Base-by-base conservation (phyloP, 2,329 filamentous ascomycete species). In the Sarocladium strictum region DNA sequence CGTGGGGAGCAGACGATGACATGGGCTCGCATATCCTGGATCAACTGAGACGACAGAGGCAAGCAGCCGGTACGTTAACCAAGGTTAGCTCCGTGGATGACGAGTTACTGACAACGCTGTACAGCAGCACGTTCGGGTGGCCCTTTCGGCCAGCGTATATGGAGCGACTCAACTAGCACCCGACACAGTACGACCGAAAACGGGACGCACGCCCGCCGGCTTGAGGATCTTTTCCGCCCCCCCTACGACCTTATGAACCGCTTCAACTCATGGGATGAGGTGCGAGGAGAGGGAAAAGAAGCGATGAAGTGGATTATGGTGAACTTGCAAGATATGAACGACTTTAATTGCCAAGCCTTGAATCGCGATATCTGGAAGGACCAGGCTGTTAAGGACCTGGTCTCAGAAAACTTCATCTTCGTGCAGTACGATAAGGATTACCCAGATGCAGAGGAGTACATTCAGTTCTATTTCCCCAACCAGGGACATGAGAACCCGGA, bases 351-450 rank as follows among this genome's bases (percentile, higher is more conserved):
- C 69, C 94, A 99, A 68, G 81, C 89, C 2, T 76, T 99, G 17
- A 99, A 99, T 67, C 83, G 94, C 43, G 94, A 99, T 67, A 84
- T 97, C 54, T 99, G 94, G 94, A 97, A 97, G 72, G 88, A 97
- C 62, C 70, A 81, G 17, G 80, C 85, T 2, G 84, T 99, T 55
- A 83, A 81, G 62, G 84, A 89, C n/a, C 83, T 95, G 1, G 78
- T 99, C 27, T 82, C 82, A 63, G 93, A 97, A 66, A 92, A 95
- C 72, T 99, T 99, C 67, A 81, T 99, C 61, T 99, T 99, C 70
- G 74, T 99, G 63, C 94, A 99, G 66, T 97, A 94, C 73, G 84
- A 86, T 61, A 96, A 96, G 70, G 85, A 90, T 59, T 91, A 95
- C 61, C 81, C 84, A 0, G 81, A 85, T 35, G 90, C 89, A 0